Evolutionary conservation across 2,329 filamentous ascomycete genomes (phyloP), one percentile per base, ranked within the genome.

Genomic region (Penicillium freii): DNA sequence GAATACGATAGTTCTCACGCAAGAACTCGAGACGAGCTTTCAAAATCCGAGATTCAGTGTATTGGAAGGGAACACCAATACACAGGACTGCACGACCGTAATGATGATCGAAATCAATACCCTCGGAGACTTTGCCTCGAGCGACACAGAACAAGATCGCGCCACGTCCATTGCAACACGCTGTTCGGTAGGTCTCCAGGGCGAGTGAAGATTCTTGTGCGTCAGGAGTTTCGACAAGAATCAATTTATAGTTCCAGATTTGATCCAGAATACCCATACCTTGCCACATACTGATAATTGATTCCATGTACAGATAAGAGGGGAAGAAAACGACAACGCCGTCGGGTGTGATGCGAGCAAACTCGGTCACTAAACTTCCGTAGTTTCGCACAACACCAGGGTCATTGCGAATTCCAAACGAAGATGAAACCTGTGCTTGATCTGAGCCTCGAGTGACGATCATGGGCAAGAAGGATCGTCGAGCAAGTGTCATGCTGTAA

Each of bases 321-420:
- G 94, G 95, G 73, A 99, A 99, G 81, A 99, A 99, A 39, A 99
- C 94, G n/a, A 99, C 94, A 75, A 99, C 87, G 33, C 94, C 94
- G 69, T 99, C 94, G 0, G 94, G 95, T 0, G 94, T 99, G 63
- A 97, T 87, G 73, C 93, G 95, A 53, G 92, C 90, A 72, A 99
- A 97, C 72, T 99, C 94, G 8, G 92, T 94, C 33, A 99, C 80
- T 2, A 99, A 82, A 62, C 88, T 94, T 44, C 94, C 95, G 67
- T 97, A 99, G 73, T 99, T 99, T 47, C 94, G 87, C 29, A 99
- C 92, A n/a, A 97, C 93, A 61, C 90, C 91, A 0, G 92, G 92
- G 68, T 99, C 95, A 70, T 96, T 97, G 62, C 94, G 87, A 65
- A 96, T 92, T 69, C 96, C 90, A 73, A 99, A 99, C 61, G 91